Evolutionary conservation across 2,329 filamentous ascomycete species (phyloP).

Genomic region (Pseudogymnoascus sp.): DNA sequence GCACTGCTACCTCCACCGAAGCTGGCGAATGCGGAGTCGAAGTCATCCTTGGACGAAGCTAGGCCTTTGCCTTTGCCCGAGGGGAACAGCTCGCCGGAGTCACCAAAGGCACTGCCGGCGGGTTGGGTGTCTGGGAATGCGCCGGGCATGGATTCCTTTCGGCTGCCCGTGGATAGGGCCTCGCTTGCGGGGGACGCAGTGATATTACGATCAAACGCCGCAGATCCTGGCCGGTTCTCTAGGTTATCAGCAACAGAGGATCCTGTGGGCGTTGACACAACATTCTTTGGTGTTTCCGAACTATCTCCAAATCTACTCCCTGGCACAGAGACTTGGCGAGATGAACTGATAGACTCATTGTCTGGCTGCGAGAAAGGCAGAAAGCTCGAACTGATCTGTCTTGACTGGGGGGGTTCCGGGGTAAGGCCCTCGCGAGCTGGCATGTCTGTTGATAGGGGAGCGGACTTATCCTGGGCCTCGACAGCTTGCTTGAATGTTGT

Average conservation of each 20-base stretch:
- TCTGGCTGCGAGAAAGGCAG: conserved; percentile 59
- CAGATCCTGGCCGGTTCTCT: conserved; percentile 24
- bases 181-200: conserved; percentile 24
- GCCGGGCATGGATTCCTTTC: conserved; percentile 39
- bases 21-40: conserved; percentile 76
- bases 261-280: conserved; percentile 25
- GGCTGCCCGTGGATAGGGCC: conserved; percentile 19
- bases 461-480: conserved; percentile 19
- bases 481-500: conserved; percentile 52
- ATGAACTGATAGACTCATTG: conserved; percentile 64
- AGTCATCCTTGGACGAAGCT: conserved; percentile 59
- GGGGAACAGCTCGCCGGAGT: conserved; percentile 42
- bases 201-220: conserved; percentile 25
- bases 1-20: conserved; percentile 44
- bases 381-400: conserved; percentile 70
- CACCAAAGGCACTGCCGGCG: conserved; percentile 43
- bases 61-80: conserved; percentile 22
- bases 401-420: conserved; percentile 61
- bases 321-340: conserved; percentile 68
- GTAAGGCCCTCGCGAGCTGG: conserved; percentile 32
- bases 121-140: conserved; percentile 41
- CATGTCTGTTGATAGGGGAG: conserved; percentile 24
- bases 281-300: conserved; percentile 33
- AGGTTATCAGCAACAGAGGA: conserved; percentile 23
- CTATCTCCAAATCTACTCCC: conserved; percentile 54